phyloP scores from a whole-genome alignment of 2,329 filamentous ascomycete species.

The Arthrobotrys musiformis region DNA sequence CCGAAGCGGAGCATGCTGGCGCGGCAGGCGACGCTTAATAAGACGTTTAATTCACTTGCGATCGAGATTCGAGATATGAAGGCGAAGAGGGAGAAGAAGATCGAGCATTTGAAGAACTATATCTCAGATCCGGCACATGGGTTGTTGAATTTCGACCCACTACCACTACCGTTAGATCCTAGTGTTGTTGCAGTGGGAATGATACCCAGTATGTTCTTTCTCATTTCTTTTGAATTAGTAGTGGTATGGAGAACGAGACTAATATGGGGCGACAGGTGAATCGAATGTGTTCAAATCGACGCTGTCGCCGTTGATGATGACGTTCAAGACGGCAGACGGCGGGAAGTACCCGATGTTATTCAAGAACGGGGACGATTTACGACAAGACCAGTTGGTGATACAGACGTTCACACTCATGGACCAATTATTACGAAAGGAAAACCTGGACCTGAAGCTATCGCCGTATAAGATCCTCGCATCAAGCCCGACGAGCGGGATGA shows the following conservation, averaged over 20 bases:
- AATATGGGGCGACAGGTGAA: conserved; percentile 69
- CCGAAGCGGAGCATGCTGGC: conserved; percentile 76
- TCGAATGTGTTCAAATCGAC: conserved; percentile 96
- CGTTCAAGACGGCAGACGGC: conserved; percentile 82
- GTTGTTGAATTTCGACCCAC: conserved; percentile 80
- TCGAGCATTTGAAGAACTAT: conserved; percentile 84
- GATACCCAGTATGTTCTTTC: conserved; percentile 66
- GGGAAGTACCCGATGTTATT: conserved; percentile 91
- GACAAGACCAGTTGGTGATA: conserved; percentile 96
- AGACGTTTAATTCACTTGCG: conserved; percentile 86
- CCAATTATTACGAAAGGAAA: conserved; percentile 91
- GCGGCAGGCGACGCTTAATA: conserved; percentile 88
- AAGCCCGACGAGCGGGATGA: conserved; percentile 85
- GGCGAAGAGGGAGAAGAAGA: conserved; percentile 80
- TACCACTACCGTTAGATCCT: conserved; percentile 89
- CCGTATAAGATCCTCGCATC: conserved; percentile 97
- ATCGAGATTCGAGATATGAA: conserved; percentile 85
- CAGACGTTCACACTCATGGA: conserved; percentile 99
- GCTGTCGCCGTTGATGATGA: conserved; percentile 87
- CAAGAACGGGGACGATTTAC: conserved; percentile 94
- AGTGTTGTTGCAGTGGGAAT: conserved; percentile 81
- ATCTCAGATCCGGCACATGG: conserved; percentile 92
- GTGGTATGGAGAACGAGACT: background rate
- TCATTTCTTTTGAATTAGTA: background rate
- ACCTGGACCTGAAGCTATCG: conserved; percentile 91